Evolutionary conservation across 192 early-diverging fungal genomes (phyloP).

Genomic region (Rhizophagus clarus): DNA sequence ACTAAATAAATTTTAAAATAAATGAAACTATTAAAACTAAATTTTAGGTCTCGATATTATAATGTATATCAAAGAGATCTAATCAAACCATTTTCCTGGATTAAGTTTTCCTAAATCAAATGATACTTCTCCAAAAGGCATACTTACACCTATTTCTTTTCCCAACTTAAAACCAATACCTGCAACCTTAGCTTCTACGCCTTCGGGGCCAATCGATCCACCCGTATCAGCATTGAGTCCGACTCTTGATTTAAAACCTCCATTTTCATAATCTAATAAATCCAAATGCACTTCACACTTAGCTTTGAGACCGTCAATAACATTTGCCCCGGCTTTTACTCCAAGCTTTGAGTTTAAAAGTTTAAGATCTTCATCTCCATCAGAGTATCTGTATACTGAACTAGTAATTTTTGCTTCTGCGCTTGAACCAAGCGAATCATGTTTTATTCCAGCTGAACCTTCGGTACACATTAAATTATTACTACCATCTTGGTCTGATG

Average conservation of each 20-base stretch:
- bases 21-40: too few species aligned
- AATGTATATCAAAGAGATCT: too few species aligned
- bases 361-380: background rate
- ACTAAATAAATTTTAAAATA: too few species aligned
- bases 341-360: background rate
- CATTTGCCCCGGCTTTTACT: background rate
- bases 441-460: too few species aligned
- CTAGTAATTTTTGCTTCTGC: too few species aligned
- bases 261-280: background rate
- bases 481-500: too few species aligned
- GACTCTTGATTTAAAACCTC: background rate
- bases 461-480: too few species aligned
- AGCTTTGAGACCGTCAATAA: background rate
- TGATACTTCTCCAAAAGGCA: background rate
- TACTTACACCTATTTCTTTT: background rate
- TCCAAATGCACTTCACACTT: background rate
- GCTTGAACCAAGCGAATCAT: too few species aligned
- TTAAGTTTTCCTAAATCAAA: slow-evolving; percentile 5
- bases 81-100: too few species aligned
- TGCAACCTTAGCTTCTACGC: background rate
- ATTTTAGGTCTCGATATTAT: too few species aligned
- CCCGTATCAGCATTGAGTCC: background rate
- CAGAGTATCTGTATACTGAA: too few species aligned
- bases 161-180: background rate
- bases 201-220: background rate